Conservation (phyloP, 1,139 yeast genomes). For the Candida sp. region DNA sequence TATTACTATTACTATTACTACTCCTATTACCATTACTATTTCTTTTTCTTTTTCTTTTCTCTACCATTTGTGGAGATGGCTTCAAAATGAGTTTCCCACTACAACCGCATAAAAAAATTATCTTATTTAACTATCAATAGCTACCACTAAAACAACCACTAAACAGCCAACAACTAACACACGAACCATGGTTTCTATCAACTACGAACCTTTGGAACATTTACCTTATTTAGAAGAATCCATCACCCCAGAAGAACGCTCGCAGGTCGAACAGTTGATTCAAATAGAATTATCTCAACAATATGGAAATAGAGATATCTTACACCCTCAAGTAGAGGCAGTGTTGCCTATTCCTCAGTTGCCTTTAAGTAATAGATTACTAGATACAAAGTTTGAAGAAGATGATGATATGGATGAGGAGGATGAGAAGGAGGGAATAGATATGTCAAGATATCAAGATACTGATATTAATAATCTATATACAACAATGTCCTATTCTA, state of each 20-base stretch:
- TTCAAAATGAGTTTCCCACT: background rate
- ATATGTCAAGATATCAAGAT: slow-evolving; percentile 25
- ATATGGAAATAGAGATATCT: slow-evolving; percentile 9
- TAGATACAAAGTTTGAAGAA: slow-evolving; percentile 14
- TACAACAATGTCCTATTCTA: slow-evolving; percentile 28
- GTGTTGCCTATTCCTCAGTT: slow-evolving; percentile 19
- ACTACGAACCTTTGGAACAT: slow-evolving; percentile 28
- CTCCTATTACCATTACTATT: no score
- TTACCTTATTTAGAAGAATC: slow-evolving; percentile 30
- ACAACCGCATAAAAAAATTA: background rate
- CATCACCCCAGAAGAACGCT: slow-evolving; percentile 28
- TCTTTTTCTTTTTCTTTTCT: background rate
- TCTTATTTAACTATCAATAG: background rate
- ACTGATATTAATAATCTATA: slow-evolving; percentile 21
- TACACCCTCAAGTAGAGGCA: slow-evolving; percentile 29
- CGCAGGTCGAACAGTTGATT: slow-evolving; percentile 32
- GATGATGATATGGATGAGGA: slow-evolving; percentile 8
- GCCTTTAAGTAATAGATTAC: slow-evolving; percentile 17
- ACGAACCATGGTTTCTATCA: slow-evolving; percentile 20
- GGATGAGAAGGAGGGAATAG: slow-evolving; percentile 18
- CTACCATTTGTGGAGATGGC: slow-evolving; percentile 1
- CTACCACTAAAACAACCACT: no score
- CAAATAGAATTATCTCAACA: slow-evolving; percentile 21
- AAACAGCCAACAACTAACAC: no score
- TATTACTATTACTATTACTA: no score